phyloP scores from a whole-genome alignment of 805 yeast species.

The Spathaspora boniae region DNA sequence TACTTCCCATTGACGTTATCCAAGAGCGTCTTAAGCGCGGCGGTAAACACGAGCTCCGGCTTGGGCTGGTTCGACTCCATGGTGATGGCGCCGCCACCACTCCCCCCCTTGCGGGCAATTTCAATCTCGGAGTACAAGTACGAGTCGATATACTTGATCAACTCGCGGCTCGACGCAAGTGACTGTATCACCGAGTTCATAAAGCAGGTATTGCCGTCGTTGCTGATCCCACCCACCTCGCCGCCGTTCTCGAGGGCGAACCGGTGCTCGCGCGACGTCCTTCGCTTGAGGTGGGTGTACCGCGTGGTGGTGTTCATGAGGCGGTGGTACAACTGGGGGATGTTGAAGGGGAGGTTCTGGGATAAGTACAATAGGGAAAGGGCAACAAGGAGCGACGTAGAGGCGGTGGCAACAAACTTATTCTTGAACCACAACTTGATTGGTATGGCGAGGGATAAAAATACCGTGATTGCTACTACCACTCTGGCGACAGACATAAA shows the following conservation, averaged over 20 bases:
- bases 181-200: constrained; percentile 89
- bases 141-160: constrained; percentile 53
- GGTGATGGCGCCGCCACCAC: constrained; percentile 5
- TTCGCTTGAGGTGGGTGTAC: no score
- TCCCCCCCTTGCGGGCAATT: constrained; percentile 13
- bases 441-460: not conserved
- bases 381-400: constrained; percentile 12
- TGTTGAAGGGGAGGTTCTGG: constrained; percentile 3
- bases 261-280: constrained; percentile 23
- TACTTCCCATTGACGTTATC: constrained; percentile 56
- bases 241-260: constrained; percentile 62
- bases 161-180: constrained; percentile 66
- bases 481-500: constrained; percentile 7
- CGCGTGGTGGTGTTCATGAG: constrained; percentile 13
- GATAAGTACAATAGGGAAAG: constrained; percentile 7
- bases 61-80: constrained; percentile 19
- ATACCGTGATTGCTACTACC: constrained; percentile 1
- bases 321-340: constrained; percentile 12
- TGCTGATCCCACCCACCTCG: constrained; percentile 76
- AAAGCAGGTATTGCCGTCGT: constrained; percentile 93
- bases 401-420: constrained; percentile 8
- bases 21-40: constrained; percentile 49
- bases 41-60: constrained; percentile 44
- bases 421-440: constrained; percentile 8
- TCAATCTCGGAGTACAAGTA: constrained; percentile 27